phyloP scores from a whole-genome alignment of 371 early-diverging fungal genomes.

The Mucor sp. region DNA sequence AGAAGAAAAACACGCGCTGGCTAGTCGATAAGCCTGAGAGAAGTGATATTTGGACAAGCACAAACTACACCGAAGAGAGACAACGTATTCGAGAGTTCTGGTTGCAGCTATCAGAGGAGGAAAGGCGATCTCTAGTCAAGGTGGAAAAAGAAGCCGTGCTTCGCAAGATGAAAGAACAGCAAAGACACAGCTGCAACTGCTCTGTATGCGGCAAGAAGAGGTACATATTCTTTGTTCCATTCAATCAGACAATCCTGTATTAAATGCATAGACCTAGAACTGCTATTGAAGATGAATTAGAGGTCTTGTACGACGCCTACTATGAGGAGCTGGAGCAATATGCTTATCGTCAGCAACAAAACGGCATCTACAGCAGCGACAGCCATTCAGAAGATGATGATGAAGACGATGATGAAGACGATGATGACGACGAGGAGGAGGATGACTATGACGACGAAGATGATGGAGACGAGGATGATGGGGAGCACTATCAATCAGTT shows the following conservation, averaged over 20 bases:
- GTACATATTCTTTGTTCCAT: constrained; percentile 31
- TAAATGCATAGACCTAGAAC: constrained; percentile 49
- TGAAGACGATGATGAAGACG: constrained; percentile 12
- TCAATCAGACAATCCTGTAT: not conserved
- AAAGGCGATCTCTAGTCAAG: constrained; percentile 81
- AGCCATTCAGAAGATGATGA: constrained; percentile 18
- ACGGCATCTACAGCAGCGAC: constrained; percentile 12
- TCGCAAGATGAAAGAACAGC: constrained; percentile 92
- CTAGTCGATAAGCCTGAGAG: constrained; percentile 10
- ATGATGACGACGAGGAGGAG: constrained; percentile 12
- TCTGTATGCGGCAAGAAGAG: constrained; percentile 87
- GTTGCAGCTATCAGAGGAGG: constrained; percentile 84
- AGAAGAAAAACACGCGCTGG: constrained; percentile 12
- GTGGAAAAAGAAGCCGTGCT: constrained; percentile 91
- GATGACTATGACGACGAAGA: constrained; percentile 28
- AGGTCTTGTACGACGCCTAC: constrained; percentile 90
- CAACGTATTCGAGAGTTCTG: constrained; percentile 88
- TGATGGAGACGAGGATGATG: constrained; percentile 30
- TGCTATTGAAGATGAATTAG: constrained; percentile 90
- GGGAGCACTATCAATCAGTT: constrained; percentile 23
- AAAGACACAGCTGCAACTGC: constrained; percentile 88
- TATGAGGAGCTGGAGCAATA: constrained; percentile 90
- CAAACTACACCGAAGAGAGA: constrained; percentile 77
- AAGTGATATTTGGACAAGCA: constrained; percentile 69
- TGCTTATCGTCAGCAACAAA: constrained; percentile 75